Percentiles rank a stretch among this genome's conserved stretches.
Evolutionary conservation across 768 basidiomycete species (phyloP).

Genomic region (Lactarius psammicola): DNA sequence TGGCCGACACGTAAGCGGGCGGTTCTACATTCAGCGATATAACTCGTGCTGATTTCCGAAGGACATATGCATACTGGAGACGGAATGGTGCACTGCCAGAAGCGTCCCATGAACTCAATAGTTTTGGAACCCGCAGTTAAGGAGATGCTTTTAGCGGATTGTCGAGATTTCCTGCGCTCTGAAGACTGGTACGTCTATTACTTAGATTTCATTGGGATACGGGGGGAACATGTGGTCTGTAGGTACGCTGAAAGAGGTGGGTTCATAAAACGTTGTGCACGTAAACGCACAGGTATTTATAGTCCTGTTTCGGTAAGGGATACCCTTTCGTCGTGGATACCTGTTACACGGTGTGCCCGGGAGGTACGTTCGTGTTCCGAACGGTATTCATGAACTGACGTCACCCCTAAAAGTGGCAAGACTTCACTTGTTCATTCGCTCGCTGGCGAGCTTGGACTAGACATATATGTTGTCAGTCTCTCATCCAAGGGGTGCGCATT

Average conservation of each 20-base stretch:
- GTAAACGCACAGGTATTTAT: slow-evolving; percentile 10
- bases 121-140: slow-evolving; percentile 87
- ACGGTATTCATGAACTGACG: slow-evolving; percentile 23
- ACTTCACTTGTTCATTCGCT: slow-evolving; percentile 84
- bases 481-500: slow-evolving; percentile 76
- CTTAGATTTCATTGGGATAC: slow-evolving; percentile 24
- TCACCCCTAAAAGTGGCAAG: slow-evolving; percentile 58
- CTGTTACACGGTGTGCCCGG: slow-evolving; percentile 82
- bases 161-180: slow-evolving; percentile 79
- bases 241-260: slow-evolving; percentile 90
- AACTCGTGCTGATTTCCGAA: slow-evolving; percentile 33
- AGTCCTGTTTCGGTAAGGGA: slow-evolving; percentile 48
- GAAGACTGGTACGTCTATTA: slow-evolving; percentile 72
- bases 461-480: slow-evolving; percentile 88
- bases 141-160: slow-evolving; percentile 86
- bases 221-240: slow-evolving; percentile 22
- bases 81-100: slow-evolving; percentile 88
- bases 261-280: slow-evolving; percentile 31
- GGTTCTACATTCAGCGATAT: slow-evolving; percentile 25
- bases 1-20: slow-evolving; percentile 80
- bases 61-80: slow-evolving; percentile 75
- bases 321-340: slow-evolving; percentile 86
- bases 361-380: slow-evolving; percentile 47
- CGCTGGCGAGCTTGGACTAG: slow-evolving; percentile 80
- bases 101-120: slow-evolving; percentile 90